Conservation (phyloP, 345 rosid species). For the Salix koriyanagi region DNA sequence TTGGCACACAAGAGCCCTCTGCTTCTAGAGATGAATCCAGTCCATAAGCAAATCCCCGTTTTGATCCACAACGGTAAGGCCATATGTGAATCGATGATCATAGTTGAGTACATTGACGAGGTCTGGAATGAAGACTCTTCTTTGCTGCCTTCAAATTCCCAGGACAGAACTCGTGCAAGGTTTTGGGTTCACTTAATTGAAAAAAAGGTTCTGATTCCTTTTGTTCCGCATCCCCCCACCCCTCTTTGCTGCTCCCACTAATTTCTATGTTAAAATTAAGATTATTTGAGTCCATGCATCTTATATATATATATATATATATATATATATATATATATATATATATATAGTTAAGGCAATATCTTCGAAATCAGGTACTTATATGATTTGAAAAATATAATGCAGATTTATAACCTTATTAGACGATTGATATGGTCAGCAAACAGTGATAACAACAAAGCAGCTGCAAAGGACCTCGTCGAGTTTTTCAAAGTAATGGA, state of each 20-base stretch:
- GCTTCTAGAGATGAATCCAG: conserved; percentile 11
- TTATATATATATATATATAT: too few species aligned
- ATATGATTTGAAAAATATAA: too few species aligned
- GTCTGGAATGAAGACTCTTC: conserved; percentile 4
- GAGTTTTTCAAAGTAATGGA: conserved; percentile 5
- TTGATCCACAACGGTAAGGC: conserved; percentile 16
- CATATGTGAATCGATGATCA: conserved; percentile 13
- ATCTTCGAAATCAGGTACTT: too few species aligned
- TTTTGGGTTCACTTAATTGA: conserved; percentile 15
- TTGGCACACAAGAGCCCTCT: conserved; percentile 14
- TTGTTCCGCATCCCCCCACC: too few species aligned
- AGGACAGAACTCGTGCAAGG: conserved; percentile 10
- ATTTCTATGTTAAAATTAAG: too few species aligned
- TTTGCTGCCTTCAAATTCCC: conserved; percentile 10
- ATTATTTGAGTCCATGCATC: too few species aligned
- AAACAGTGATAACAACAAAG: neutral
- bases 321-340: too few species aligned
- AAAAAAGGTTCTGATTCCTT: neutral
- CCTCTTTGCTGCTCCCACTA: too few species aligned
- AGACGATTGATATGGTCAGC: conserved; percentile 8
- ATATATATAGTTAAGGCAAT: too few species aligned
- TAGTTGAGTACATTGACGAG: conserved; percentile 17
- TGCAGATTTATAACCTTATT: neutral
- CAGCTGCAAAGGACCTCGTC: neutral
- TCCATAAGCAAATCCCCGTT: conserved; percentile 10